Percentiles rank a stretch among this genome's conserved stretches.
phyloP scores from a whole-genome alignment of 1,284 basidiomycete species.

The Fomitopsis pinicola region DNA sequence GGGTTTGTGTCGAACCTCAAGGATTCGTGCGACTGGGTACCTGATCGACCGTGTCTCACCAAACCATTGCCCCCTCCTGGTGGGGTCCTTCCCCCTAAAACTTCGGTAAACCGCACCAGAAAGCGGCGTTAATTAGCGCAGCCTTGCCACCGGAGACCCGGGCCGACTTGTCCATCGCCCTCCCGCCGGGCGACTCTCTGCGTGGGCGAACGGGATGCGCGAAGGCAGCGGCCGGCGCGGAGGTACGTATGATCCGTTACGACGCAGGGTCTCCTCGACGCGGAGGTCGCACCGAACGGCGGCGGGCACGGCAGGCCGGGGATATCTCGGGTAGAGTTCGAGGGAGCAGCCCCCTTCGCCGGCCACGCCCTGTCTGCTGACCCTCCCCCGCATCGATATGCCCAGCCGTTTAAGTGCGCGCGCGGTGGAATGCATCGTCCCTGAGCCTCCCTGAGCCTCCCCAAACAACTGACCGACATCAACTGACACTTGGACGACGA shows the following conservation, averaged over 20 bases:
- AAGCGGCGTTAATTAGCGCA: too few relatives aligned
- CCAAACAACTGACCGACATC: neutral
- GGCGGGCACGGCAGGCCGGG: neutral
- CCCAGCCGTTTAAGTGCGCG: neutral
- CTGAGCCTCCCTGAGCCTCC: neutral
- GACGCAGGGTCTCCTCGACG: neutral
- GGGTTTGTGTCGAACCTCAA: too few relatives aligned
- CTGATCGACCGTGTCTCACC: too few relatives aligned
- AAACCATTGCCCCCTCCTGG: too few relatives aligned
- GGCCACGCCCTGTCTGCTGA: neutral
- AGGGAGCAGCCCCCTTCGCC: neutral
- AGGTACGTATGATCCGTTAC: neutral
- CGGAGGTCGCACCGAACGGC: neutral
- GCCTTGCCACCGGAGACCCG: too few relatives aligned
- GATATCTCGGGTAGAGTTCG: conserved; percentile 1
- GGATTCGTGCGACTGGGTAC: neutral
- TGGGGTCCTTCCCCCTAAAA: too few relatives aligned
- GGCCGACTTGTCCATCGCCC: too few relatives aligned
- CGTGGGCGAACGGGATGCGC: neutral
- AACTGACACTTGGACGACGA: neutral
- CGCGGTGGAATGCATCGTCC: neutral
- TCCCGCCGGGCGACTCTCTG: too few relatives aligned
- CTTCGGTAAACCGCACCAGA: too few relatives aligned
- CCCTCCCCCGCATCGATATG: conserved; percentile 2
- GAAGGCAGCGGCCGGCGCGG: neutral